Base-by-base conservation (phyloP, 2,329 filamentous ascomycete genomes). In the Teratosphaeria pseudoeucalypti region DNA sequence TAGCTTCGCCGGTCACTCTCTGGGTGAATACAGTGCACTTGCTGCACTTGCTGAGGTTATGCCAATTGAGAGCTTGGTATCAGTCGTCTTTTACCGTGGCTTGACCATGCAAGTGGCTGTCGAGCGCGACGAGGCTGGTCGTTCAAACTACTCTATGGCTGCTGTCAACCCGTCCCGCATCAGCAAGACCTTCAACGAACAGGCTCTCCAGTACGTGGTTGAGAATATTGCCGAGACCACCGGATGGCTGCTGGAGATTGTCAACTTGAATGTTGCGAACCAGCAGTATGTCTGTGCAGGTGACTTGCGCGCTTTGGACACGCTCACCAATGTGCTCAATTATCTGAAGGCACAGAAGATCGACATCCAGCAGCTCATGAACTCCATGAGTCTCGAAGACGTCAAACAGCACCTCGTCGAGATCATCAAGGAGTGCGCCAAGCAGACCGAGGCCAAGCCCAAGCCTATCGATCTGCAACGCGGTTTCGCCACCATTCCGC, bases 101-200 rank as follows among this genome's bases (percentile, higher is more conserved):
- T 80, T 99, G 71, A 99, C 94, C 26, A 99, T 99, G 94, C 94
- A 99, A 78, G 94, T 99, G 55, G 94, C 94, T 27, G 94, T 99
- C 64, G 94, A 97, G 80, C 91, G 94, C 73, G 94, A 99, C 74
- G 92, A 87, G 61, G 81, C 85, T 65, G 94, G 94, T 43, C 89
- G 94, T 59, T 96, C 92, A 67, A 97, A 97, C 82, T 99, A 99
- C 81, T 92, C 89, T 63, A 99, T 99, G 94, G 96, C 92, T 75
- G 94, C 94, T 60, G 92, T 99, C 76, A 99, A 99, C 80, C 94
- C 94, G 39, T 96, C 91, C 80, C 87, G 94, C 65, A 96, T 99
- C 75, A 95, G 90, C 71, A 96, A 95, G 83, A 96, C 91, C 0
- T 99, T 99, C 83, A 96, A 95, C 78, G 94, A 99, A 78, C 89